Conservation (phyloP, 1,284 basidiomycete genomes). For the Trichosporon asahii region DNA sequence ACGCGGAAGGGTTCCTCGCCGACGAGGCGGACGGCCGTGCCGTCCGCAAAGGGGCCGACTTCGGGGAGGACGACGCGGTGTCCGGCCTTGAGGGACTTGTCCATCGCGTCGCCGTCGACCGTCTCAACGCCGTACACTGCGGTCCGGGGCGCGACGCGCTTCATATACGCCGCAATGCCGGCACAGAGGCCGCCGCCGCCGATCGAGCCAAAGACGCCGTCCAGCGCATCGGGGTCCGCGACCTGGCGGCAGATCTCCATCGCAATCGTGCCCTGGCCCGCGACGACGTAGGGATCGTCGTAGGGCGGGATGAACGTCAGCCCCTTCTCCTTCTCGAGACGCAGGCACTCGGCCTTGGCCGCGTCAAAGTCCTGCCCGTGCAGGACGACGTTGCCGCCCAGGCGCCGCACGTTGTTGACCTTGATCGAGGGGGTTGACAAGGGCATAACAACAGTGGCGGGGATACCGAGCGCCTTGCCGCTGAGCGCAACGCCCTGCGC, state of each 20-base stretch:
- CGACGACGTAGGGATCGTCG: conserved; percentile 94
- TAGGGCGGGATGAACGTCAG: conserved; percentile 94
- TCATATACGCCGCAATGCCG: conserved; percentile 88
- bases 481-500: conserved; percentile 97
- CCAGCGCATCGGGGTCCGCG: conserved; percentile 67
- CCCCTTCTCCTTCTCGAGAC: conserved; percentile 71
- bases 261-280: conserved; percentile 92
- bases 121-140: conserved; percentile 93
- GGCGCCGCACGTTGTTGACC: conserved; percentile 83
- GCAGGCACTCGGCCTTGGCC: conserved; percentile 89
- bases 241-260: conserved; percentile 91
- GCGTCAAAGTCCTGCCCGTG: conserved; percentile 94
- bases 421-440: conserved; percentile 94
- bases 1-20: conserved; percentile 93
- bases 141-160: conserved; percentile 83
- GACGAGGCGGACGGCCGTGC: conserved; percentile 97
- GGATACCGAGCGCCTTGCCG: conserved; percentile 77
- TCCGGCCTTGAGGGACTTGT: conserved; percentile 69
- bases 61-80: conserved; percentile 79
- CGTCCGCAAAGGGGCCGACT: conserved; percentile 95
- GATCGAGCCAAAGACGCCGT: conserved; percentile 83
- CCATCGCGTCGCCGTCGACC: conserved; percentile 90
- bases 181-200: conserved; percentile 91
- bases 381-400: conserved; percentile 91
- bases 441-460: conserved; percentile 98